Conservation (phyloP, 805 yeast genomes). For the Nakazawaea ernobii region DNA sequence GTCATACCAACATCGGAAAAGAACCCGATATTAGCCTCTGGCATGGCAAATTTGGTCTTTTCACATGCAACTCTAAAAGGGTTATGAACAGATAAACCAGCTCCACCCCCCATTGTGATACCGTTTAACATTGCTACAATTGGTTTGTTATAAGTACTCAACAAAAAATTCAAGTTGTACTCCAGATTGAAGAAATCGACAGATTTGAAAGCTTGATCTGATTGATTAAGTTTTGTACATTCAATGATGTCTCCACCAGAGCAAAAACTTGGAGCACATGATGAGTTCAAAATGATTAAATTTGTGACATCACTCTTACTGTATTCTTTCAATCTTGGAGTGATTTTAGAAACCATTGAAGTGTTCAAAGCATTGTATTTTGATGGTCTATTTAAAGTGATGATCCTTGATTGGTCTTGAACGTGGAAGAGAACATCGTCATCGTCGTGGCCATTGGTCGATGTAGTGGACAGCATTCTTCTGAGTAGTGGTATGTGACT, state of each 20-base stretch:
- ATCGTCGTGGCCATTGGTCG: slow-evolving; percentile 8
- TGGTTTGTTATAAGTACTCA: slow-evolving; percentile 85
- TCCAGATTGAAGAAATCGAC: slow-evolving; percentile 70
- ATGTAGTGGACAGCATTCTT: not conserved
- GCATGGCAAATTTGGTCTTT: slow-evolving; percentile 90
- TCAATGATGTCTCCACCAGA: slow-evolving; percentile 96
- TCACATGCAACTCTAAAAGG: slow-evolving; percentile 95
- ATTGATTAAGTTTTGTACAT: slow-evolving; percentile 56
- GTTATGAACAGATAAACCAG: slow-evolving; percentile 83
- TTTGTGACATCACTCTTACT: slow-evolving; percentile 62
- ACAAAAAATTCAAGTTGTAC: slow-evolving; percentile 71
- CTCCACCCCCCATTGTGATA: slow-evolving; percentile 97
- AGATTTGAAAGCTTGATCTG: slow-evolving; percentile 41
- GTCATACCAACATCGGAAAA: slow-evolving; percentile 95
- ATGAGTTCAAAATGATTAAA: slow-evolving; percentile 62
- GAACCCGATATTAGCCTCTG: slow-evolving; percentile 94
- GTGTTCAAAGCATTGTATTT: slow-evolving; percentile 82
- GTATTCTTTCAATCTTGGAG: slow-evolving; percentile 72
- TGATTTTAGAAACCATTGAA: slow-evolving; percentile 67
- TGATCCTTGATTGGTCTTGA: slow-evolving; percentile 60
- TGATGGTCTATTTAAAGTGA: slow-evolving; percentile 71
- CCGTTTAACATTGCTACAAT: slow-evolving; percentile 85
- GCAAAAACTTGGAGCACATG: slow-evolving; percentile 69
- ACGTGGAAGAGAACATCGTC: slow-evolving; percentile 61
- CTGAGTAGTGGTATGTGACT: not conserved